Evolutionary conservation across 768 basidiomycete genomes (phyloP).

Genomic region (Lactarius evosmus): DNA sequence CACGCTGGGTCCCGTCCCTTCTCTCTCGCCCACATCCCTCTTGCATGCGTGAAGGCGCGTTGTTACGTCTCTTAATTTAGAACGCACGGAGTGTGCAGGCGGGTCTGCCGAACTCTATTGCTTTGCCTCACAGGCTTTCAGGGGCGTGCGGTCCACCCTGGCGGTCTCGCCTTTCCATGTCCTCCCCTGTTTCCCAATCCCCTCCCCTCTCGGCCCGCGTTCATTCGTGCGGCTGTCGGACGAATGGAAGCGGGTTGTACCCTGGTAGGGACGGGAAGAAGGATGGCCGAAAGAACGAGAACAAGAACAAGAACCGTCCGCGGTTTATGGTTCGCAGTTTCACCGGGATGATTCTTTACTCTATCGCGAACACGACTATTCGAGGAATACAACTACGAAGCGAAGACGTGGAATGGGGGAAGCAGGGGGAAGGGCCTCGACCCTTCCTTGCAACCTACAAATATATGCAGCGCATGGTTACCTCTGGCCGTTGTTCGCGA

Average conservation of each 20-base stretch:
- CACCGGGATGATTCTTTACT: background rate
- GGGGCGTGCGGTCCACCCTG: background rate
- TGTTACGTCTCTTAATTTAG: background rate
- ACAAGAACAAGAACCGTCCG: background rate
- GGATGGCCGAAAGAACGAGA: background rate
- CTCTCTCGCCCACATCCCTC: background rate
- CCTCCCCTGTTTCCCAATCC: background rate
- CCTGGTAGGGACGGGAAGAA: conserved; percentile 1
- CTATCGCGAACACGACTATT: conserved; percentile 1
- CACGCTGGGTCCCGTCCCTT: background rate
- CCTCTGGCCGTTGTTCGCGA: conserved; percentile 9
- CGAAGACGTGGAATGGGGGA: background rate
- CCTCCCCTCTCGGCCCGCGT: background rate
- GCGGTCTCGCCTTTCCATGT: background rate
- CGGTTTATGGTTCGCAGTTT: background rate
- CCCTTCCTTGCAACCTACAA: background rate
- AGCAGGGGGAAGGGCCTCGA: background rate
- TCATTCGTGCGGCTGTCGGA: conserved; percentile 7
- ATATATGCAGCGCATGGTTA: background rate
- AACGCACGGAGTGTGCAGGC: background rate
- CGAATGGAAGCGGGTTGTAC: background rate
- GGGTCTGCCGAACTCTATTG: background rate
- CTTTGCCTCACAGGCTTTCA: background rate
- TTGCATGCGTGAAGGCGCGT: background rate
- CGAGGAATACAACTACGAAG: background rate